Evolutionary conservation across 2,329 filamentous ascomycete genomes (phyloP).

Genomic region (Ophiostoma montium): DNA sequence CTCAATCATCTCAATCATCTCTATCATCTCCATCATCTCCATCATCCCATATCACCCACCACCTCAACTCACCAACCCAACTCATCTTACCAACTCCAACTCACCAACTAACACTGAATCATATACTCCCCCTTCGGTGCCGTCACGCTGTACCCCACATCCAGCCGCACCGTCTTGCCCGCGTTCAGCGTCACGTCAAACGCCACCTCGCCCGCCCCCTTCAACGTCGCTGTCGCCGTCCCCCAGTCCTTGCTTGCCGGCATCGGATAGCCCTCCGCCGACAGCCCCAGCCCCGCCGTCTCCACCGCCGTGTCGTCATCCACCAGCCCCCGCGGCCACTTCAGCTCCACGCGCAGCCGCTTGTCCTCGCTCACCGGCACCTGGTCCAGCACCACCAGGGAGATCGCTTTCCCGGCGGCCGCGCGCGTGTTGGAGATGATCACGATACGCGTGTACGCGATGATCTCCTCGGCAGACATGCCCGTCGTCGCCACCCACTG

Average conservation of each 20-base stretch:
- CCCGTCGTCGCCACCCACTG: constrained; percentile 34
- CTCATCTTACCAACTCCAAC: not conserved
- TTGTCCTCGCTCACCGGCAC: constrained; percentile 49
- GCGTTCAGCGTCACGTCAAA: constrained; percentile 46
- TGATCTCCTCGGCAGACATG: constrained; percentile 36
- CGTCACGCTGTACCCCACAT: constrained; percentile 46
- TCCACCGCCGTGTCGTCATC: constrained; percentile 24
- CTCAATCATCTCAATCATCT: no score
- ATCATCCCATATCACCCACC: no score
- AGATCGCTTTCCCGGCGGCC: constrained; percentile 23
- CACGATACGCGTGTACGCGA: constrained; percentile 33
- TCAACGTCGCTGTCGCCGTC: constrained; percentile 35
- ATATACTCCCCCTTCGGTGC: constrained; percentile 35
- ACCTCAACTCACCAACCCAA: no score
- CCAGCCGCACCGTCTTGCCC: constrained; percentile 40
- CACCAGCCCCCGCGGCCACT: constrained; percentile 32
- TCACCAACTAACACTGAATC: constrained; percentile 10
- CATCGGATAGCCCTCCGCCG: constrained; percentile 16
- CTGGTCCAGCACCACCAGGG: constrained; percentile 42
- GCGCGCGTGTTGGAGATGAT: constrained; percentile 37
- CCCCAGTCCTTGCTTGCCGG: constrained; percentile 34
- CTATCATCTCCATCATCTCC: no score
- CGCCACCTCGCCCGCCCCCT: constrained; percentile 41
- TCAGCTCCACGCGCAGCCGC: constrained; percentile 35
- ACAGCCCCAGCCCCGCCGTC: constrained; percentile 7